These are phyloP conservation scores for Persicaria tinctoria DNA, from an alignment of 148 eudicot species.

Conservation along the genomic window DNA sequence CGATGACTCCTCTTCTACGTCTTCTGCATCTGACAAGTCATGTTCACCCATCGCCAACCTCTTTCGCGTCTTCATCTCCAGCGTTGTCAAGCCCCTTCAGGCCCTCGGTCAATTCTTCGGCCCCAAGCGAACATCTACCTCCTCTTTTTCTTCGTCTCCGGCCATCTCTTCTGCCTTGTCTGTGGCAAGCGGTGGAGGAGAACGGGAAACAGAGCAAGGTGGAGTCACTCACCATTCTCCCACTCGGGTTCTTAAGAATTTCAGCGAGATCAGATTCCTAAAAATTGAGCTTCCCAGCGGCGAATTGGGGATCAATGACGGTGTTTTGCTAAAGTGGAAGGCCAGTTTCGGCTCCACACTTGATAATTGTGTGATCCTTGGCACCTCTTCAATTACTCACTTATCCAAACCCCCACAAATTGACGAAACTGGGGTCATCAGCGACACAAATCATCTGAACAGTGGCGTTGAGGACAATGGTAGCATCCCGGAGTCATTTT, in stretches of 20 bases:
- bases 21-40: constrained; percentile 22
- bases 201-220: constrained; percentile 18
- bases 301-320: constrained; percentile 45
- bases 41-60: constrained; percentile 24
- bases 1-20: constrained; percentile 26
- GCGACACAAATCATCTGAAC: not conserved
- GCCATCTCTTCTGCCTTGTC: not conserved
- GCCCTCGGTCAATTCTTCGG: constrained; percentile 26
- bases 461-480: constrained; percentile 44
- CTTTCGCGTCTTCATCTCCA: constrained; percentile 21
- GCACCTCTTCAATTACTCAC: constrained; percentile 33
- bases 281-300: constrained; percentile 48
- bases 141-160: not conserved
- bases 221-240: constrained; percentile 30
- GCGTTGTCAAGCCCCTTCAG: constrained; percentile 34
- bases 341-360: constrained; percentile 51
- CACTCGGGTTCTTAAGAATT: constrained; percentile 26
- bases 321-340: constrained; percentile 43
- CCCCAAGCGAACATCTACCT: constrained; percentile 14
- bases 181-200: constrained; percentile 11
- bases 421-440: not conserved
- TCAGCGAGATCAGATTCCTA: constrained; percentile 33
- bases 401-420: constrained; percentile 1
- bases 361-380: constrained; percentile 48
- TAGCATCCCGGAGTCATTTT: constrained; percentile 70